Evolutionary conservation across 2,329 filamentous ascomycete genomes (phyloP).

Genomic region (Tolypocladium nubicola): DNA sequence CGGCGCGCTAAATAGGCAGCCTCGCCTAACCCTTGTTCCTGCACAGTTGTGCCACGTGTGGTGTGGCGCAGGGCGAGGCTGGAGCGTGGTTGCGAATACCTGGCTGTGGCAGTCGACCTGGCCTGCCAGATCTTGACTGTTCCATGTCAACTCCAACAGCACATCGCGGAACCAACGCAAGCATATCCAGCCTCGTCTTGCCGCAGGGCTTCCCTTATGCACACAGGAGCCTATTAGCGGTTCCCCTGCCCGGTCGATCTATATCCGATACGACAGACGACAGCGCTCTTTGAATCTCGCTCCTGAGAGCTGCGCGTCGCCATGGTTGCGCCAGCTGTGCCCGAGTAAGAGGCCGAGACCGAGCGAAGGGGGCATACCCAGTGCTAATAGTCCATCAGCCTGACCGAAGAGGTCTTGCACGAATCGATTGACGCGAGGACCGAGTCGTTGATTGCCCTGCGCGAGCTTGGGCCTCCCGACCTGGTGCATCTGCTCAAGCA

Average conservation of each 20-base stretch:
- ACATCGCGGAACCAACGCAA: not conserved
- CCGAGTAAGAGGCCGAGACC: constrained; percentile 45
- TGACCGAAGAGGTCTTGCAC: constrained; percentile 87
- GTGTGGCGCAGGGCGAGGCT: not conserved
- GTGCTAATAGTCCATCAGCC: constrained; percentile 41
- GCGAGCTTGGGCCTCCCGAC: constrained; percentile 92
- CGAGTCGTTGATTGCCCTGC: constrained; percentile 72
- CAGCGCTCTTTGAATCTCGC: not conserved
- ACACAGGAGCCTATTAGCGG: not conserved
- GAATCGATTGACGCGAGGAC: constrained; percentile 89
- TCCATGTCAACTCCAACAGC: not conserved
- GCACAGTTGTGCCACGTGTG: not conserved
- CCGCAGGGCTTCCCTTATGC: not conserved
- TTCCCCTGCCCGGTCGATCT: not conserved
- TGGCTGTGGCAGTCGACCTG: not conserved
- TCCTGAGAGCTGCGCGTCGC: constrained; percentile 18
- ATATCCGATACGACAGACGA: not conserved
- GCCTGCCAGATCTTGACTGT: not conserved
- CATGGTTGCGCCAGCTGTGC: constrained; percentile 67
- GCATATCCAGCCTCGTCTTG: not conserved
- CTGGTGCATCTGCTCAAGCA: constrained; percentile 88
- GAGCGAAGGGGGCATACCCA: not conserved
- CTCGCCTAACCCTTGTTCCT: not conserved
- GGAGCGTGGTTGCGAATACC: not conserved
- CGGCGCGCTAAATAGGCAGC: not conserved